Evolutionary conservation across 352 stramenopile genomes (phyloP).

Genomic region (Thalassiosira allenii): DNA sequence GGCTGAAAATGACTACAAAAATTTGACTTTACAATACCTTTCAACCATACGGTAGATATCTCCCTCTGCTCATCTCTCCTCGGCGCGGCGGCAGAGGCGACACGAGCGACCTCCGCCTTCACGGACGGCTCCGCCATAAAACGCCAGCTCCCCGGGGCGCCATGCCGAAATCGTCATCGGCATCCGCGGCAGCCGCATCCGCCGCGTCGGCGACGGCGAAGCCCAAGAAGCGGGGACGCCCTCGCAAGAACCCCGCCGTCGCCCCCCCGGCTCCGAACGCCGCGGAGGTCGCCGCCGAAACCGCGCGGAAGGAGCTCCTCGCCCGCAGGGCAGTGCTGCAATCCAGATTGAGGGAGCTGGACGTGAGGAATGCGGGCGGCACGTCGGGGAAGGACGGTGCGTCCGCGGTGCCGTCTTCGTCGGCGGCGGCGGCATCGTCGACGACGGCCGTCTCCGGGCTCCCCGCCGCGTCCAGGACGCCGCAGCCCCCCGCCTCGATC

Average conservation of each 20-base stretch:
- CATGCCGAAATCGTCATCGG: background rate
- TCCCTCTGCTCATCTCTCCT: too few relatives aligned
- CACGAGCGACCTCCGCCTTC: too few relatives aligned
- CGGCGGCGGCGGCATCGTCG: too few relatives aligned
- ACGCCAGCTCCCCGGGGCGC: too few relatives aligned
- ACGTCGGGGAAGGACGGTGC: too few relatives aligned
- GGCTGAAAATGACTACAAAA: too few relatives aligned
- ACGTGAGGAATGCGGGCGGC: background rate
- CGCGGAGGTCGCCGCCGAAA: background rate
- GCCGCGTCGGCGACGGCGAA: background rate
- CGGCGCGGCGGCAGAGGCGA: too few relatives aligned
- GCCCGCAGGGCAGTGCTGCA: conserved; percentile 37
- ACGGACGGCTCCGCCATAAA: too few relatives aligned
- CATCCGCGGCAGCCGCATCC: too few relatives aligned
- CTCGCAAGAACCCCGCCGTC: conserved; percentile 5
- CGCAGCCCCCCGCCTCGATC: background rate
- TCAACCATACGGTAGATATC: too few relatives aligned
- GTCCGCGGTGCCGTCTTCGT: background rate
- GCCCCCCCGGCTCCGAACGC: background rate
- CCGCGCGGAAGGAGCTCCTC: conserved; percentile 9
- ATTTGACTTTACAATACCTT: too few relatives aligned
- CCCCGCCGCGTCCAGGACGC: background rate
- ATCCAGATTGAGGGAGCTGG: conserved; percentile 22
- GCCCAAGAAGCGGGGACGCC: too few relatives aligned
- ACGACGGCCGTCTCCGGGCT: background rate